These are phyloP conservation scores for Hanseniaspora gamundiae DNA, from an alignment of 1,139 yeast species.

Conservation along the genomic window DNA sequence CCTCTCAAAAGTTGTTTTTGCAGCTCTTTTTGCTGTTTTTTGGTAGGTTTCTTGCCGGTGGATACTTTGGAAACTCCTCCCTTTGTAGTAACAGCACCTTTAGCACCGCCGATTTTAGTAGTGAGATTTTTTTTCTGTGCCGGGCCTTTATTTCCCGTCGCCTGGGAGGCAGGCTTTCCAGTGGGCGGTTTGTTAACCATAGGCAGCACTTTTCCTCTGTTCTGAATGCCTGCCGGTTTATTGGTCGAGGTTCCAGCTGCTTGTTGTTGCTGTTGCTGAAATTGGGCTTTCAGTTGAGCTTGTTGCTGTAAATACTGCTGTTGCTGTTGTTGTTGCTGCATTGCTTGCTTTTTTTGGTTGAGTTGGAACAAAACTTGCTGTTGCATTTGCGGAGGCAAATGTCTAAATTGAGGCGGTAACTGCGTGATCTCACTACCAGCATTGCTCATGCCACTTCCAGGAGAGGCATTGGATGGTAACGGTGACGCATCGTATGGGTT, in stretches of 20 bases:
- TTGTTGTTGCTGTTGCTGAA: conserved; percentile 8
- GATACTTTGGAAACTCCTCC: conserved; percentile 1
- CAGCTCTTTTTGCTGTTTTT: conserved; percentile 9
- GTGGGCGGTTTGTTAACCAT: too few species aligned
- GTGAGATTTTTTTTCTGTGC: not conserved
- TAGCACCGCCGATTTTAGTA: not conserved
- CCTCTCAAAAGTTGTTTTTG: conserved; percentile 2
- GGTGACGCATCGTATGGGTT: not conserved
- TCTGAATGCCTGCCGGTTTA: not conserved
- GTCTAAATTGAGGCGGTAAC: conserved; percentile 25
- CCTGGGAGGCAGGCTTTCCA: too few species aligned
- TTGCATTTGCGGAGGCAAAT: conserved; percentile 22
- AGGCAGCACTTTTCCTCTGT: not conserved
- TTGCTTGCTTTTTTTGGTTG: conserved; percentile 25
- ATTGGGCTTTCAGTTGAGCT: conserved; percentile 1
- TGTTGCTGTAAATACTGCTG: conserved; percentile 12
- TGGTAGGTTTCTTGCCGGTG: conserved; percentile 1
- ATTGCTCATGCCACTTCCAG: not conserved
- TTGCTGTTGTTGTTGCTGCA: conserved; percentile 11
- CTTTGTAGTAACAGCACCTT: not conserved
- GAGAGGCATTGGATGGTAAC: not conserved
- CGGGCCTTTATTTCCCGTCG: not conserved
- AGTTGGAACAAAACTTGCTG: conserved; percentile 21
- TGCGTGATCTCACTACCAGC: conserved; percentile 2
- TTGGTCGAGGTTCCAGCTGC: not conserved